These are phyloP conservation scores for Penicillium sp. DNA, from an alignment of 2,329 filamentous ascomycete genomes.

Conservation along the genomic window DNA sequence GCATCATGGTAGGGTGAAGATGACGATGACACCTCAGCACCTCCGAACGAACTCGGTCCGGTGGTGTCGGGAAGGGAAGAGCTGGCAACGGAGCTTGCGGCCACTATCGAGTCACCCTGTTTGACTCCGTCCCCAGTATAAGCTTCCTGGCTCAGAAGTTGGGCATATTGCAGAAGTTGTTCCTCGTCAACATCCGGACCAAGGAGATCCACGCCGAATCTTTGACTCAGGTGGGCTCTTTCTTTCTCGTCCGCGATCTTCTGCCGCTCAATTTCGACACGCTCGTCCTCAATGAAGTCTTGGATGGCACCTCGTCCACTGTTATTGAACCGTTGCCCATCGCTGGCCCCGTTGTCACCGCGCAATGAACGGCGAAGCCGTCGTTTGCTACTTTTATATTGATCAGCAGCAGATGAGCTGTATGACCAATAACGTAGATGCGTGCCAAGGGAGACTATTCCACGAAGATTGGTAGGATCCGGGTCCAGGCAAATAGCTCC, in stretches of 20 bases:
- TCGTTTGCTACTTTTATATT: conserved; percentile 75
- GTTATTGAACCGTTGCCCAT: conserved; percentile 57
- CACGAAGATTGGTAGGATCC: conserved; percentile 79
- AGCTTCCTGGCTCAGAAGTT: conserved; percentile 61
- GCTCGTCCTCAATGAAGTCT: conserved; percentile 83
- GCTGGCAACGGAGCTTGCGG: conserved; percentile 39
- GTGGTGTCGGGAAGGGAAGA: conserved; percentile 40
- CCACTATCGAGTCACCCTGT: conserved; percentile 37
- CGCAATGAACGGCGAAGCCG: conserved; percentile 68
- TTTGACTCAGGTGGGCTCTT: conserved; percentile 66
- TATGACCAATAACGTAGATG: conserved; percentile 93
- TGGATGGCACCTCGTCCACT: conserved; percentile 68
- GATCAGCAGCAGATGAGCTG: conserved; percentile 72
- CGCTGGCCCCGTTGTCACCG: conserved; percentile 56
- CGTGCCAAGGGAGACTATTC: conserved; percentile 81
- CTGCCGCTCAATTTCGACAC: conserved; percentile 73
- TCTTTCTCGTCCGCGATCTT: conserved; percentile 66
- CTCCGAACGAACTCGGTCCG: conserved; percentile 31
- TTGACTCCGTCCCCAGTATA: conserved; percentile 51
- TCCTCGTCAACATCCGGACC: conserved; percentile 58
- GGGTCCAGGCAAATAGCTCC: conserved; percentile 84
- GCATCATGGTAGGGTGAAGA: conserved; percentile 39
- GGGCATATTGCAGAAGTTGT: conserved; percentile 62
- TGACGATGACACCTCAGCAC: conserved; percentile 34
- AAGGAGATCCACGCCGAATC: conserved; percentile 79